Evolutionary conservation across 306 rosid genomes (phyloP).

Genomic region (Casuarina cunninghamiana): DNA sequence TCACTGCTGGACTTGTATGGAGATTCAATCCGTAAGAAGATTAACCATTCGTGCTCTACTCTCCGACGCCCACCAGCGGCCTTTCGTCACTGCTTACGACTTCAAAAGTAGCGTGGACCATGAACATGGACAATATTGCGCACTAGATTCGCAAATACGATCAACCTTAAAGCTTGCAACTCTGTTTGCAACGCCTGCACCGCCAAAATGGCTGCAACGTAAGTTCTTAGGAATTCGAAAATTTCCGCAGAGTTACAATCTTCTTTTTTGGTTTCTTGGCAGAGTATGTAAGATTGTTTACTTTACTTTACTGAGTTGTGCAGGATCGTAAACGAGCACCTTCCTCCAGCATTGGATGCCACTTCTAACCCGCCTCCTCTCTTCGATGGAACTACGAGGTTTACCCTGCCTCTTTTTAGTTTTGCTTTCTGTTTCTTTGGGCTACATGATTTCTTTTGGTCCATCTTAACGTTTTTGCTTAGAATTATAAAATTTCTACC

Average conservation of each 20-base stretch:
- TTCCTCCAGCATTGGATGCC: constrained; percentile 54
- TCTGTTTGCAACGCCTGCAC: background rate
- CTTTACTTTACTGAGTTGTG: background rate
- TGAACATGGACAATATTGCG: background rate
- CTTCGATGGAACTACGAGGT: constrained; percentile 92
- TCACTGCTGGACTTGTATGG: too few species aligned
- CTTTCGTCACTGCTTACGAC: background rate
- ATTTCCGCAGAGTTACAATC: too few species aligned
- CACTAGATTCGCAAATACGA: background rate
- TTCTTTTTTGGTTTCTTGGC: background rate
- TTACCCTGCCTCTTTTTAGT: background rate
- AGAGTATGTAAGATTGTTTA: background rate
- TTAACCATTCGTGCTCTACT: too few species aligned
- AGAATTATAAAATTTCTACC: background rate
- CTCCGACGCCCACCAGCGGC: background rate
- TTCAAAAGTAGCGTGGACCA: background rate
- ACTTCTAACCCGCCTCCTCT: constrained; percentile 64
- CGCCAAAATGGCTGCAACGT: constrained; percentile 43
- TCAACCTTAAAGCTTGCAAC: background rate
- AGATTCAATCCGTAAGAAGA: too few species aligned
- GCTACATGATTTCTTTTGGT: background rate
- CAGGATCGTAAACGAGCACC: constrained; percentile 35
- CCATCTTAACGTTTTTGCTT: background rate
- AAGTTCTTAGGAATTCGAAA: constrained; percentile 5
- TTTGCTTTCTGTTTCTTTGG: background rate